phyloP scores from a whole-genome alignment of 768 basidiomycete species.

The Phylloporus sp. region DNA sequence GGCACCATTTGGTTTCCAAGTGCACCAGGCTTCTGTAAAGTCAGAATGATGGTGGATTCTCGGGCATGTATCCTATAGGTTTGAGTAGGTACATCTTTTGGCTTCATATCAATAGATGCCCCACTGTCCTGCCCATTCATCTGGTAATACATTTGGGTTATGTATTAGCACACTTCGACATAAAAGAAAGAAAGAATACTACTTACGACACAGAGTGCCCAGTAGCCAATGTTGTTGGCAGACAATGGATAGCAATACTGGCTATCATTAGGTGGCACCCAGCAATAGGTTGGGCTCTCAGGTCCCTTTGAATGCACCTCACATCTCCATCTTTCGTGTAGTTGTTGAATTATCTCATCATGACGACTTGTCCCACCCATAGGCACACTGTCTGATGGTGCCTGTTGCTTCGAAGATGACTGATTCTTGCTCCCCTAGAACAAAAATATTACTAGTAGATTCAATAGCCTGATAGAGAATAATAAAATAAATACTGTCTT shows the following conservation, averaged over 20 bases:
- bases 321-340: not conserved
- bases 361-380: not conserved
- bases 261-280: not conserved
- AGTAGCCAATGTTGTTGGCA: not conserved
- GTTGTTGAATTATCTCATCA: not conserved
- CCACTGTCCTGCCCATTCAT: not conserved
- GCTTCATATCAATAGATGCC: not conserved
- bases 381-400: not conserved
- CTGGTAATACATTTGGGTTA: not conserved
- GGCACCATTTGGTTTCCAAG: not conserved
- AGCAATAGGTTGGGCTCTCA: not conserved
- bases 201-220: not conserved
- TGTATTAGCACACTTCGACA: not conserved
- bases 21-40: not conserved
- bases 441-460: not conserved
- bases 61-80: not conserved
- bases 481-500: not conserved
- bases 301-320: not conserved
- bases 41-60: not conserved
- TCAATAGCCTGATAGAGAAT: not conserved
- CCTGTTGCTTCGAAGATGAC: not conserved
- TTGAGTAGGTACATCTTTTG: not conserved
- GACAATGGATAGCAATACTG: not conserved
- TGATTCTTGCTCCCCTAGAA: not conserved
- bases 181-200: not conserved